Percentiles rank a stretch among this genome's conserved stretches.
phyloP scores from a whole-genome alignment of 2,329 filamentous ascomycete species.

The Apiospora kogelbergensis region DNA sequence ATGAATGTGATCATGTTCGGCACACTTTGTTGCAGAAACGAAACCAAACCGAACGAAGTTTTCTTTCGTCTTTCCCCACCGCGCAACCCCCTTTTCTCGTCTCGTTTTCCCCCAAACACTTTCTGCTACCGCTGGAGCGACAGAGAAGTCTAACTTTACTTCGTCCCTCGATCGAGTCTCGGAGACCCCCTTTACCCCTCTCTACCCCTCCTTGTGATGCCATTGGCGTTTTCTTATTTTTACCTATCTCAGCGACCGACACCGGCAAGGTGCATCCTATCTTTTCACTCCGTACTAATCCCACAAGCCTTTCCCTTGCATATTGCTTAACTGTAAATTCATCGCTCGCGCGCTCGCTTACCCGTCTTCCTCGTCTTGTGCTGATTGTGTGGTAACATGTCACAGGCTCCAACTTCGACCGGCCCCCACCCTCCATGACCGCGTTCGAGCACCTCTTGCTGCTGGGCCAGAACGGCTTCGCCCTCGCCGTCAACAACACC shows the following conservation, averaged over 20 bases:
- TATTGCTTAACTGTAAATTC: neutral
- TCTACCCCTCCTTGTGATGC: neutral
- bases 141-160: neutral
- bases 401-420: constrained; percentile 67
- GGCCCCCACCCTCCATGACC: constrained; percentile 58
- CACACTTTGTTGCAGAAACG: neutral
- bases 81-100: neutral
- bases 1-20: neutral
- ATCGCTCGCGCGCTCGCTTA: neutral
- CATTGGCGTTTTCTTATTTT: neutral
- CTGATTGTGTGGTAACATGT: neutral
- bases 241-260: neutral
- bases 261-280: neutral
- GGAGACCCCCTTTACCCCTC: neutral
- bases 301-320: neutral
- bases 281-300: neutral
- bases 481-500: constrained; percentile 63
- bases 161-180: neutral
- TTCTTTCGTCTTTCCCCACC: neutral
- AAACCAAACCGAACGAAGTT: neutral
- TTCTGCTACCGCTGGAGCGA: neutral
- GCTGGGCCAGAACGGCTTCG: constrained; percentile 62
- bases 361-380: neutral
- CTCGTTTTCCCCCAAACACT: neutral
- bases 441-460: constrained; percentile 60